These are phyloP conservation scores for Trichophaea hybrida DNA, from an alignment of 2,329 filamentous ascomycete species.

Conservation along the genomic window DNA sequence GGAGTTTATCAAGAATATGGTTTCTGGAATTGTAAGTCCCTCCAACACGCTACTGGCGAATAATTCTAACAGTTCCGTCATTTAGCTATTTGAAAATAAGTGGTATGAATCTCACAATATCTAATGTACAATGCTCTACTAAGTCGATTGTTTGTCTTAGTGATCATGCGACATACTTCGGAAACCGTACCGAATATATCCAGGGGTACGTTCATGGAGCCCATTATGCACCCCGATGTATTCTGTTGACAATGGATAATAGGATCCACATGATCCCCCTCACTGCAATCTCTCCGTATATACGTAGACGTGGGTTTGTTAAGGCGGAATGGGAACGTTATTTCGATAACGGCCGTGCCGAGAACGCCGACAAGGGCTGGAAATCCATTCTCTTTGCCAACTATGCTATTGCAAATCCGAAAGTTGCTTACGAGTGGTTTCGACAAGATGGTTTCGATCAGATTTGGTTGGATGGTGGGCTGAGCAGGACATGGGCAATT, in stretches of 20 bases:
- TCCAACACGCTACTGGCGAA: not conserved
- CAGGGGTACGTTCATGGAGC: constrained; percentile 33
- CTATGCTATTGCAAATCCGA: constrained; percentile 60
- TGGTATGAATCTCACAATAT: too few relatives aligned
- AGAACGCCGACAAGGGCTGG: constrained; percentile 62
- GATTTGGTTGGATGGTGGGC: constrained; percentile 60
- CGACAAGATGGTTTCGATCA: constrained; percentile 48
- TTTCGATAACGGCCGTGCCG: constrained; percentile 50
- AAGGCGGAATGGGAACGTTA: constrained; percentile 67
- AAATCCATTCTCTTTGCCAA: constrained; percentile 73
- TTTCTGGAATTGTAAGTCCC: constrained; percentile 24
- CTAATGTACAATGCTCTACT: too few relatives aligned
- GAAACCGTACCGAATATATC: constrained; percentile 55
- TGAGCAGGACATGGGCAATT: too few relatives aligned
- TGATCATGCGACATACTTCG: constrained; percentile 86
- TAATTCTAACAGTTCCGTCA: constrained; percentile 4
- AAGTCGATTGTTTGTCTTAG: constrained; percentile 31
- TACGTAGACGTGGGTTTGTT: constrained; percentile 56
- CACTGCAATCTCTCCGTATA: constrained; percentile 51
- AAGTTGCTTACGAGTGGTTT: constrained; percentile 61
- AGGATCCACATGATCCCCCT: constrained; percentile 77
- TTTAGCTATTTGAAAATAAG: constrained; percentile 77
- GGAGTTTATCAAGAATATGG: constrained; percentile 67
- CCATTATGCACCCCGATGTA: constrained; percentile 1
- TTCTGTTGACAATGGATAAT: constrained; percentile 30